Conservation (phyloP, 2,329 filamentous ascomycete species). For the Aspergillus flavus region DNA sequence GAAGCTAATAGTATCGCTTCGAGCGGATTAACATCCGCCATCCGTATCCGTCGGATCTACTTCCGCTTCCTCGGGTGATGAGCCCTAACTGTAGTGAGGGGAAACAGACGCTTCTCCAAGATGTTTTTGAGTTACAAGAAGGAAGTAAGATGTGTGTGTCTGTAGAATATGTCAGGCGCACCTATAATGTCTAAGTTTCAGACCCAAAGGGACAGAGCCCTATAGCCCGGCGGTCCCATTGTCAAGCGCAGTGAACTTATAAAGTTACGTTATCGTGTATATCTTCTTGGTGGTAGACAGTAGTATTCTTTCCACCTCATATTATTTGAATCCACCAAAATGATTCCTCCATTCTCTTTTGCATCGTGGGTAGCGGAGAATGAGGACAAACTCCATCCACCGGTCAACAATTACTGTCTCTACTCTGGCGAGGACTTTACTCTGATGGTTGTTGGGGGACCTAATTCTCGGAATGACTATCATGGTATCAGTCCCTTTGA, state of each 20-base stretch:
- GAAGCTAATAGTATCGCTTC: neutral
- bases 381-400: constrained; percentile 15
- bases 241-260: neutral
- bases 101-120: neutral
- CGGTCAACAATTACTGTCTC: constrained; percentile 22
- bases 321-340: neutral
- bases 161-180: neutral
- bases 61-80: neutral
- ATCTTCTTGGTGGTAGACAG: neutral
- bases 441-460: constrained; percentile 23
- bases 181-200: neutral
- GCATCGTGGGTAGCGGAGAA: constrained; percentile 19
- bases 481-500: constrained; percentile 12
- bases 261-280: neutral
- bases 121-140: neutral
- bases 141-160: neutral
- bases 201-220: neutral
- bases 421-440: constrained; percentile 23
- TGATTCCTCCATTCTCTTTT: constrained; percentile 14
- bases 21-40: neutral
- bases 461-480: constrained; percentile 23
- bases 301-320: neutral
- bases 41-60: neutral
- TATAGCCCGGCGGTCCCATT: neutral
- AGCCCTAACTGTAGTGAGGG: neutral